A percentile compares a stretch with the other conserved stretches of the same genome.
Evolutionary conservation across 2,329 filamentous ascomycete genomes (phyloP).

Genomic region (Tolypocladium cylindrosporum): DNA sequence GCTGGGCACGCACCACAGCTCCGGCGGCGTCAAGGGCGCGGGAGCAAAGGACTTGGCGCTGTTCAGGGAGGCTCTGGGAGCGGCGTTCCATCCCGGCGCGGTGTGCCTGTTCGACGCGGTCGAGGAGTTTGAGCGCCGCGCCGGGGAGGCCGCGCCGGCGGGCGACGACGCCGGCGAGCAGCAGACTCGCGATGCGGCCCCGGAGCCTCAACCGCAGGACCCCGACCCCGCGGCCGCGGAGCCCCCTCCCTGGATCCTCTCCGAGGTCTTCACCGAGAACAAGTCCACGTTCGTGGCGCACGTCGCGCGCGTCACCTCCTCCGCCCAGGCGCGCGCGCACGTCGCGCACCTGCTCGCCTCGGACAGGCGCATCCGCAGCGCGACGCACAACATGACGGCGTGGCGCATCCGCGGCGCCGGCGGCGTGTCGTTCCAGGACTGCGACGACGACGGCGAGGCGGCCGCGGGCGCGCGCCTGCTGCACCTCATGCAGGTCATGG

Average conservation of each 20-base stretch:
- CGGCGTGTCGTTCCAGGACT: conserved; percentile 62
- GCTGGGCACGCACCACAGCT: conserved; percentile 71
- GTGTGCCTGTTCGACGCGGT: conserved; percentile 91
- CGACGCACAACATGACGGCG: conserved; percentile 92
- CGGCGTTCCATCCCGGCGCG: conserved; percentile 61
- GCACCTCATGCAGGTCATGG: conserved; percentile 90
- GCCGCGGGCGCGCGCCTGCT: conserved; percentile 79
- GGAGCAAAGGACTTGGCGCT: conserved; percentile 61
- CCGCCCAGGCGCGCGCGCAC: conserved; percentile 59
- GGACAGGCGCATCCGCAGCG: conserved; percentile 75
- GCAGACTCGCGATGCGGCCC: conserved; percentile 5
- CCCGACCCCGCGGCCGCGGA: conserved; percentile 15
- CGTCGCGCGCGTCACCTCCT: conserved; percentile 57
- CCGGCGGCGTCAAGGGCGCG: conserved; percentile 62
- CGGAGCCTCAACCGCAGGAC: not conserved
- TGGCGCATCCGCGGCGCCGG: conserved; percentile 63
- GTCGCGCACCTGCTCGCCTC: conserved; percentile 67
- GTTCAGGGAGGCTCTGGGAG: conserved; percentile 55
- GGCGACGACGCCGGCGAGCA: conserved; percentile 7
- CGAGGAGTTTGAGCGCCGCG: conserved; percentile 53
- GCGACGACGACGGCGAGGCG: conserved; percentile 90
- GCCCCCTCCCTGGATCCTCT: conserved; percentile 59
- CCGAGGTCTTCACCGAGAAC: conserved; percentile 64
- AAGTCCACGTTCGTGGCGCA: conserved; percentile 85
- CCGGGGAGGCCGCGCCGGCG: conserved; percentile 16